Evolutionary conservation across 345 rosid species (phyloP).

Genomic region (Salix suchowensis): DNA sequence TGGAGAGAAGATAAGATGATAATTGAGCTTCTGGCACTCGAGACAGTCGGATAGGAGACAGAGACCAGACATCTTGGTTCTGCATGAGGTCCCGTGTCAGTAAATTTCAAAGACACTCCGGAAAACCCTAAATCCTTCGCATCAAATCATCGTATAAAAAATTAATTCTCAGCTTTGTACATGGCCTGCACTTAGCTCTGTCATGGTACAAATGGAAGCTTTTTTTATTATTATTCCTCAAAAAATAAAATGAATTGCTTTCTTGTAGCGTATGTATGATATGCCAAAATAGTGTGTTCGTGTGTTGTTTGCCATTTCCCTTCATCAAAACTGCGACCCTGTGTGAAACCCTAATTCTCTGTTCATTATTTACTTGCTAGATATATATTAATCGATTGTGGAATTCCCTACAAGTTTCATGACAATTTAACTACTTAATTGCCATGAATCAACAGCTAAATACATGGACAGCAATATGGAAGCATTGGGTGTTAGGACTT

Average conservation of each 20-base stretch:
- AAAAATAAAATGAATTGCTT: too few relatives aligned
- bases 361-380: background rate
- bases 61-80: slow-evolving; percentile 18
- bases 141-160: background rate
- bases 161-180: background rate
- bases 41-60: slow-evolving; percentile 12
- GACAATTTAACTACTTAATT: background rate
- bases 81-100: slow-evolving; percentile 18
- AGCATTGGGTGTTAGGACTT: too few relatives aligned
- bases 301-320: background rate
- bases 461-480: background rate
- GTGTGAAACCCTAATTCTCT: background rate
- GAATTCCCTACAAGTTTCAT: background rate
- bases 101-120: background rate
- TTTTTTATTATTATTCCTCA: too few relatives aligned
- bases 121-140: slow-evolving; percentile 4
- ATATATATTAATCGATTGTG: background rate
- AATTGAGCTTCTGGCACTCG: slow-evolving; percentile 12
- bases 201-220: background rate
- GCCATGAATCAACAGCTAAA: background rate
- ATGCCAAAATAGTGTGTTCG: too few relatives aligned
- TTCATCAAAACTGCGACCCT: too few relatives aligned
- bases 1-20: slow-evolving; percentile 26
- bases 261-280: too few relatives aligned
- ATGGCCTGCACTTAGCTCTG: background rate